Conservation (phyloP, 768 basidiomycete genomes). For the Sistotremastrum niveocremeum region DNA sequence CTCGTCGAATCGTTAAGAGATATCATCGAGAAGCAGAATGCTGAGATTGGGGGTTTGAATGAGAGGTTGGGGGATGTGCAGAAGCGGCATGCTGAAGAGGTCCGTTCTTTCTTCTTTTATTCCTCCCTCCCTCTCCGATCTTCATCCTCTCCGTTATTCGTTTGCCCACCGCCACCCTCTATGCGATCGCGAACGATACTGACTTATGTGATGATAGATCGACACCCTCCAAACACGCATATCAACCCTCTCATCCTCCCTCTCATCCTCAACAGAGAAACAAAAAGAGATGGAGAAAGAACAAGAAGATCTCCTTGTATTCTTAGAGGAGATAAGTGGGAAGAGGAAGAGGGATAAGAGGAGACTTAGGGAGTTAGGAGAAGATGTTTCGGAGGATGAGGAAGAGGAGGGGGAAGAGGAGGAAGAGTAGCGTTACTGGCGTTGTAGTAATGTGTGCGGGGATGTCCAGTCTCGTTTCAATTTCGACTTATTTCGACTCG, state of each 20-base stretch:
- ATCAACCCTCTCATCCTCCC: conserved; percentile 28
- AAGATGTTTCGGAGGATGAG: conserved; percentile 92
- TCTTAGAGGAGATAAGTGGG: conserved; percentile 80
- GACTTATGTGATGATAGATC: conserved; percentile 19
- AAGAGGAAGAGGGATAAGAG: conserved; percentile 81
- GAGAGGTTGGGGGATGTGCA: conserved; percentile 36
- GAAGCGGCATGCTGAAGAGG: conserved; percentile 24
- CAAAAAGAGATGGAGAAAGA: conserved; percentile 84
- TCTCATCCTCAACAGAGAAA: conserved; percentile 45
- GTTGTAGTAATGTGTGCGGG: no score
- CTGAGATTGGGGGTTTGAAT: conserved; percentile 62
- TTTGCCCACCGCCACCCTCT: neutral
- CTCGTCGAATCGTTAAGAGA: conserved; percentile 75
- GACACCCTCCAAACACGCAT: conserved; percentile 34
- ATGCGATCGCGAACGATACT: conserved; percentile 9
- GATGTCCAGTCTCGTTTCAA: no score
- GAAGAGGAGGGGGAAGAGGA: conserved; percentile 55
- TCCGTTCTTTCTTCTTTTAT: conserved; percentile 11
- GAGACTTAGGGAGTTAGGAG: conserved; percentile 52
- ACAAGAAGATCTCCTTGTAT: conserved; percentile 87
- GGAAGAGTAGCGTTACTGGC: conserved; percentile 21
- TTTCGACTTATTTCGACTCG: no score
- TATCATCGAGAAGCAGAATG: conserved; percentile 68
- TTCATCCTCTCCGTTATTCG: neutral
- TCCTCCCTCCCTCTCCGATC: conserved; percentile 2